Evolutionary conservation across 2,329 filamentous ascomycete species (phyloP).

Genomic region (Colletotrichum theobromicola): DNA sequence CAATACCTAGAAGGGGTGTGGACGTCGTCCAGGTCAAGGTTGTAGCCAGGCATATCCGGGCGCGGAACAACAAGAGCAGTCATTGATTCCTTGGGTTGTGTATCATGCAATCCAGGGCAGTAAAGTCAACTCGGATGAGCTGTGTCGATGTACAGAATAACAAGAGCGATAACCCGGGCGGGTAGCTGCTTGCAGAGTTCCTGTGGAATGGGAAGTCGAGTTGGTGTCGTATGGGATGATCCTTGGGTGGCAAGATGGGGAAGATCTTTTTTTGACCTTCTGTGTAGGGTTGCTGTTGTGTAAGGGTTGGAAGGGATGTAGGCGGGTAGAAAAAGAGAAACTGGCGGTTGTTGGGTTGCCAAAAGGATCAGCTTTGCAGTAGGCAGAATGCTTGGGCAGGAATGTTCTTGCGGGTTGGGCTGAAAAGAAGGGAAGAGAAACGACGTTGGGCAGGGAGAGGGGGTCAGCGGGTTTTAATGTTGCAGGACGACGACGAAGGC

Average conservation of each 20-base stretch:
- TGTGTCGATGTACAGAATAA: conserved; percentile 1
- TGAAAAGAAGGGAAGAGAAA: conserved; percentile 37
- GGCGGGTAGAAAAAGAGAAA: conserved; percentile 21
- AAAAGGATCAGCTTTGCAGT: conserved; percentile 23
- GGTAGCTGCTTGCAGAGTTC: conserved; percentile 14
- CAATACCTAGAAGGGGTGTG: conserved; percentile 68
- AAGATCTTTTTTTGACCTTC: conserved; percentile 22
- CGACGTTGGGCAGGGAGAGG: conserved; percentile 41
- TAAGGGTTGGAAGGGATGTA: conserved; percentile 18
- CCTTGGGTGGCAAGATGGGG: conserved; percentile 21
- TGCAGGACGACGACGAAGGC: conserved; percentile 17
- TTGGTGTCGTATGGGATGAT: conserved; percentile 20
- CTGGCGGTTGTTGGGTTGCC: conserved; percentile 16
- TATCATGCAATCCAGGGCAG: conserved; percentile 25
- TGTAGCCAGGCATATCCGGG: conserved; percentile 61
- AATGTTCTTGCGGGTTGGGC: conserved; percentile 34
- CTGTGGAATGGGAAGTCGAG: conserved; percentile 4
- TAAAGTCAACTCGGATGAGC: conserved; percentile 18
- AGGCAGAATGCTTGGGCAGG: conserved; percentile 29
- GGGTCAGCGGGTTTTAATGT: conserved; percentile 45
- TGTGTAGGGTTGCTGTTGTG: conserved; percentile 9
- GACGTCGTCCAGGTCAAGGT: conserved; percentile 63
- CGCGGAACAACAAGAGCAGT: conserved; percentile 54
- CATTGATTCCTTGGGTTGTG: conserved; percentile 49
- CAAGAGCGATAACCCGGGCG: conserved; percentile 5